Percentiles rank a stretch among this genome's conserved stretches.
Evolutionary conservation across 257 asterid species (phyloP).

Genomic region (Fraxinus quadrangulata): DNA sequence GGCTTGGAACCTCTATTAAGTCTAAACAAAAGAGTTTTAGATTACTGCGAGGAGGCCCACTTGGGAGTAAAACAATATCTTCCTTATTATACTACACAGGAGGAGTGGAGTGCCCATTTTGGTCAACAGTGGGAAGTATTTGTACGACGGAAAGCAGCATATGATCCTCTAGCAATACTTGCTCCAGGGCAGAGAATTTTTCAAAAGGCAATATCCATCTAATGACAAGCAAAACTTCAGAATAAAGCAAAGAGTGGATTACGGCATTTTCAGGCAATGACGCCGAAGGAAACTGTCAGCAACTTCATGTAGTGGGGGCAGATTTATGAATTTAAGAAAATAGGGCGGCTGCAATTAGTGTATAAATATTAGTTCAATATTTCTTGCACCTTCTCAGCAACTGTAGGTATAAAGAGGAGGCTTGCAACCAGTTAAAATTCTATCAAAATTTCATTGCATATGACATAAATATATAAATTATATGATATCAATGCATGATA

Average conservation of each 20-base stretch:
- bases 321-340: neutral
- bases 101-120: slow-evolving; percentile 77
- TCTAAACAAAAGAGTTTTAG: slow-evolving; percentile 56
- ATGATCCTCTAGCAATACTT: slow-evolving; percentile 85
- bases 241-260: slow-evolving; percentile 7
- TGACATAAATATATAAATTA: neutral
- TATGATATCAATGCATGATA: neutral
- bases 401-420: slow-evolving; percentile 43
- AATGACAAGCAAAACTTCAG: slow-evolving; percentile 41
- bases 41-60: slow-evolving; percentile 55
- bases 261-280: slow-evolving; percentile 19
- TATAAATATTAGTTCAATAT: slow-evolving; percentile 38
- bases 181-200: slow-evolving; percentile 95
- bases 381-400: slow-evolving; percentile 40
- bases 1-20: slow-evolving; percentile 48
- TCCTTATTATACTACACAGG: slow-evolving; percentile 64
- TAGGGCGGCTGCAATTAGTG: slow-evolving; percentile 21
- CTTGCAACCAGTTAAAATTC: slow-evolving; percentile 20
- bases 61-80: slow-evolving; percentile 84
- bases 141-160: slow-evolving; percentile 66
- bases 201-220: slow-evolving; percentile 55
- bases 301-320: neutral
- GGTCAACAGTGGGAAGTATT: slow-evolving; percentile 76
- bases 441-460: slow-evolving; percentile 13
- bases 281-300: slow-evolving; percentile 12